A percentile compares a stretch with the other conserved stretches of the same genome.
phyloP scores from a whole-genome alignment of 2,329 filamentous ascomycete species.

The Pseudogymnoascus sp. region DNA sequence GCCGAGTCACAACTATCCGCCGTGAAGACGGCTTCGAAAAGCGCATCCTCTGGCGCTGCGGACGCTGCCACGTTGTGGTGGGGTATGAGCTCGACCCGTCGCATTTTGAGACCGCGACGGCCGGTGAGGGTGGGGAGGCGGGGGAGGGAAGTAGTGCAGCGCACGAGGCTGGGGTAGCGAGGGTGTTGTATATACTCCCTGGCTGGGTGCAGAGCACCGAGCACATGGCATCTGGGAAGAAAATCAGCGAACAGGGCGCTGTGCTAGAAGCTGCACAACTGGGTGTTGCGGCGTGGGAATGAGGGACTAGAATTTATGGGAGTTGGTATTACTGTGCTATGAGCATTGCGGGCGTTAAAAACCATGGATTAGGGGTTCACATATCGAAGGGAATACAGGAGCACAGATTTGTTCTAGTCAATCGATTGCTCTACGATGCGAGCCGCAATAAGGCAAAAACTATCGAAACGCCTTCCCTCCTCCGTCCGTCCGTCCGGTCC shows the following conservation, averaged over 20 bases:
- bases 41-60: slow-evolving; percentile 49
- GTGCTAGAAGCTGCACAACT: slow-evolving; percentile 18
- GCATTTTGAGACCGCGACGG: slow-evolving; percentile 32
- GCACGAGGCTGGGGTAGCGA: slow-evolving; percentile 25
- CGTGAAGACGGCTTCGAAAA: slow-evolving; percentile 61
- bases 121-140: slow-evolving; percentile 14
- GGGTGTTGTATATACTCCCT: slow-evolving; percentile 52
- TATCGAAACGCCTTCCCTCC: slow-evolving; percentile 6
- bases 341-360: background rate
- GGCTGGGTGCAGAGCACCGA: slow-evolving; percentile 51
- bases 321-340: background rate
- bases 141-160: slow-evolving; percentile 17
- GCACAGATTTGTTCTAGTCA: background rate
- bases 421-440: slow-evolving; percentile 1
- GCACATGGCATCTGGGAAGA: slow-evolving; percentile 39
- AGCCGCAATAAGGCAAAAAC: slow-evolving; percentile 8
- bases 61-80: slow-evolving; percentile 50
- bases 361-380: background rate
- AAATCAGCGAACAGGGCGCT: slow-evolving; percentile 28
- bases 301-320: background rate
- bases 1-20: slow-evolving; percentile 42
- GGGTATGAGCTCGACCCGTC: slow-evolving; percentile 53
- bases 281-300: slow-evolving; percentile 30
- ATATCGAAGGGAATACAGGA: background rate
- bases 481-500: slow-evolving; percentile 1